Base-by-base conservation (phyloP, 768 basidiomycete genomes). In the Lactifluus piperatus region DNA sequence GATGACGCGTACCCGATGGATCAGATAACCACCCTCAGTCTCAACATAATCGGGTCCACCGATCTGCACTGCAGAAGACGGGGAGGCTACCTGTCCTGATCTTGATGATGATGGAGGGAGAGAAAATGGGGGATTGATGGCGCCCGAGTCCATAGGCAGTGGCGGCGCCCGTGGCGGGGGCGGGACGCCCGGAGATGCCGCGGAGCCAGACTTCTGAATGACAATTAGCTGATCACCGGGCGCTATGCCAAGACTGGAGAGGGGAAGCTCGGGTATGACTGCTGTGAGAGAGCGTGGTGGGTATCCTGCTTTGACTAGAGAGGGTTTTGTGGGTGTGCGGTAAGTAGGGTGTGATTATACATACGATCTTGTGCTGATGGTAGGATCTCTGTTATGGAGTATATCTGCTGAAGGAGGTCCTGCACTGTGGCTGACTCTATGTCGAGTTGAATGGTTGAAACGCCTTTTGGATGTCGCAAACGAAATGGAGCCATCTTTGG, bases 191-290 rank as follows among this genome's bases (percentile, higher is more conserved):
- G 34, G 55, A 37, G 66, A 22, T 39, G 64, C 60, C 37, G 66
- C 58, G 16, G 67, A 57, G 45, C 56, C 77, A 20, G 64, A 60
- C 36, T 68, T 75, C 53, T 74, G 73, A 51, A 76, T 83, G 46
- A 97, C 88, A 66, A 95, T 88, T 61, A 98, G 77, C 73, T 93
- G 91, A 54, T 97, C 95, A 2, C 93, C 91, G 16, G 75, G 69
- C 57, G 79, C 77, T 30, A 97, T 76, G 14, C 88, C 90, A 29
- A 97, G 79, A 36, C 86, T 85, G 0, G 85, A 78, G 36, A 95
- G 62, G 0, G 90, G 83, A 24, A 91, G 78, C 60, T 87, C 84
- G 3, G 89, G 86, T 32, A 88, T 74, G 37, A 88, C 72, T 2
- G 51, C 64, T 5, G 84, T 83, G 43, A 97, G 77, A 1, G 81